Conservation (phyloP, 1,284 basidiomycete genomes). For the Heimioporus punctisporus region DNA sequence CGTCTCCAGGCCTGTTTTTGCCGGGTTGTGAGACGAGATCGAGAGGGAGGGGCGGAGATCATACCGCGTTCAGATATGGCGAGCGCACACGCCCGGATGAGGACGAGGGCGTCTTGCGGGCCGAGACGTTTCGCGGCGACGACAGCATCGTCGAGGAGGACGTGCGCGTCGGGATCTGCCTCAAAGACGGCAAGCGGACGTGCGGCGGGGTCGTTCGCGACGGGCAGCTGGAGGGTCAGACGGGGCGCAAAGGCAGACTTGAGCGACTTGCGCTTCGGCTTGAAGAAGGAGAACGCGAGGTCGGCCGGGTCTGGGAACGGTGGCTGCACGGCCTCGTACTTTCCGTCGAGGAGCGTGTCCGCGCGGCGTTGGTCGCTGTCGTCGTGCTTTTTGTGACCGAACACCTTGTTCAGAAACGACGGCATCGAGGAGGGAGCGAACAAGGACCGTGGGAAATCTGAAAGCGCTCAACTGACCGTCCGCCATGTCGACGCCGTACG, state of each 20-base stretch:
- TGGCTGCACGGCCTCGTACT: slow-evolving; percentile 69
- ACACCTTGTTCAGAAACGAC: slow-evolving; percentile 76
- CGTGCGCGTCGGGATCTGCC: slow-evolving; percentile 48
- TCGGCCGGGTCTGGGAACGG: slow-evolving; percentile 48
- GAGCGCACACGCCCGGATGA: slow-evolving; percentile 66
- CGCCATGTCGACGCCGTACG: slow-evolving; percentile 31
- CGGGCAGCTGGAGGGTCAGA: slow-evolving; percentile 62
- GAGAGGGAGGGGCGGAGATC: slow-evolving; percentile 15
- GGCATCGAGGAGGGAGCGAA: slow-evolving; percentile 55
- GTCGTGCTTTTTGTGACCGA: slow-evolving; percentile 69
- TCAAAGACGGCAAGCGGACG: slow-evolving; percentile 61
- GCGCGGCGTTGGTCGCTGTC: slow-evolving; percentile 46
- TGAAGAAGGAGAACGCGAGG: slow-evolving; percentile 51
- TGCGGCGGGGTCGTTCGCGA: slow-evolving; percentile 48
- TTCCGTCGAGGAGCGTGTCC: slow-evolving; percentile 62
- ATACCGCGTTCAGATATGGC: slow-evolving; percentile 63
- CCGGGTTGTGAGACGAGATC: slow-evolving; percentile 1
- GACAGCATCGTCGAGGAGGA: slow-evolving; percentile 49
- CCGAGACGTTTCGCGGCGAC: slow-evolving; percentile 59
- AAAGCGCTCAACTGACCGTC: too few species aligned
- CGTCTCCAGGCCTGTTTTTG: slow-evolving; percentile 61
- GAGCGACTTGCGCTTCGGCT: slow-evolving; percentile 38
- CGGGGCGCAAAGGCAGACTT: slow-evolving; percentile 39
- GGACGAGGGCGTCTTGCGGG: slow-evolving; percentile 58
- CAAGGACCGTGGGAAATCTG: too few species aligned